Percentiles rank a stretch among this genome's conserved stretches.
These are phyloP conservation scores for Scheffersomyces stipitis DNA, from an alignment of 805 yeast genomes.

Conservation along the genomic window DNA sequence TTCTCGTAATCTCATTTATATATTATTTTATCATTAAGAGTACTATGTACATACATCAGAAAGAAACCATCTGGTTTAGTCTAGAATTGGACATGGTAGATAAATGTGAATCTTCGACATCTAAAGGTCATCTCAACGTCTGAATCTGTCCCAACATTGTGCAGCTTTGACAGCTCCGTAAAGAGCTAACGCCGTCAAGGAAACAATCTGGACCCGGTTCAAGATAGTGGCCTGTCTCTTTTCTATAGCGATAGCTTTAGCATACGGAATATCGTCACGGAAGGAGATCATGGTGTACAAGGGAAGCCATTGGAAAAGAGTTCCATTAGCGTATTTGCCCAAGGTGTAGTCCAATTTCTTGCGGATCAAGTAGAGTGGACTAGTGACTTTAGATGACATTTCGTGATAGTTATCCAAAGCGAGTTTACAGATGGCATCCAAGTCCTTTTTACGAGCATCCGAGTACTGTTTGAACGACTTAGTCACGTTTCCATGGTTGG, in stretches of 20 bases:
- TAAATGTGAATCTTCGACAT: too few relatives aligned
- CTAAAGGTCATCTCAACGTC: too few relatives aligned
- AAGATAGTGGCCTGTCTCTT: conserved; percentile 56
- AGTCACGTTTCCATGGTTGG: conserved; percentile 38
- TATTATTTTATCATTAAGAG: too few relatives aligned
- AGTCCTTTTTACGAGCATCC: conserved; percentile 56
- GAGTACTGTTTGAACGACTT: conserved; percentile 59
- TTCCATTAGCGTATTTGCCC: conserved; percentile 55
- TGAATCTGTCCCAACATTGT: conserved; percentile 5
- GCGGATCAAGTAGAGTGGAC: conserved; percentile 57
- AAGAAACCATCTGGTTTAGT: too few relatives aligned
- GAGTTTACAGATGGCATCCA: conserved; percentile 71
- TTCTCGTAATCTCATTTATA: too few relatives aligned
- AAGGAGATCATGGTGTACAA: conserved; percentile 91
- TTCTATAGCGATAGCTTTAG: conserved; percentile 59
- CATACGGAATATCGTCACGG: conserved; percentile 76
- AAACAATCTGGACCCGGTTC: conserved; percentile 23
- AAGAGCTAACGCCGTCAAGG: conserved; percentile 6
- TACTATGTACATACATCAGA: too few relatives aligned
- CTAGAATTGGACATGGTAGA: too few relatives aligned
- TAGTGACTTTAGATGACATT: conserved; percentile 80
- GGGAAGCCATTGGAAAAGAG: conserved; percentile 64
- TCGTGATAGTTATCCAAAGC: conserved; percentile 82
- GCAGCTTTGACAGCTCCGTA: conserved; percentile 6
- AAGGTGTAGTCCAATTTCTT: conserved; percentile 68